These are phyloP conservation scores for Aciculosporium take DNA, from an alignment of 2,329 filamentous ascomycete species.

Conservation along the genomic window DNA sequence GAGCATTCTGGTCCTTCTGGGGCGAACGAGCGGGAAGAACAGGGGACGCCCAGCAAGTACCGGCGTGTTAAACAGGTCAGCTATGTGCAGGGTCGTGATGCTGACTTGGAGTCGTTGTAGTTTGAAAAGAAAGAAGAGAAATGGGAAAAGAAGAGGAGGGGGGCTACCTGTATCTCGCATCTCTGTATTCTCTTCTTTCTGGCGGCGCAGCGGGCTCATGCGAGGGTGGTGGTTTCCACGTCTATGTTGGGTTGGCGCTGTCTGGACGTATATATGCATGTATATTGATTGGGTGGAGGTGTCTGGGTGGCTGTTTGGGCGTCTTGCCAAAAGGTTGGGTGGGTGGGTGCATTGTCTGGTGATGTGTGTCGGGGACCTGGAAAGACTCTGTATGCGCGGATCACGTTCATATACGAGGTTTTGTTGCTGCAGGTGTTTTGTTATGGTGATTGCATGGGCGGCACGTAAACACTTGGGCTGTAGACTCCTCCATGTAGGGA, in stretches of 20 bases:
- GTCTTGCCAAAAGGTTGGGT: too few relatives aligned
- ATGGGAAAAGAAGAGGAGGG: not conserved
- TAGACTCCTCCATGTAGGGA: too few relatives aligned
- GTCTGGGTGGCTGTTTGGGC: not conserved
- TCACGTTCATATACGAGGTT: too few relatives aligned
- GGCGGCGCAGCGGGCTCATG: not conserved
- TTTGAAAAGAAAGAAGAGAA: constrained; percentile 1
- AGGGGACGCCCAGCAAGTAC: constrained; percentile 15
- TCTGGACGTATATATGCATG: too few relatives aligned
- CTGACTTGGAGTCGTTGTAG: constrained; percentile 12
- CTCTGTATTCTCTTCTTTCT: not conserved
- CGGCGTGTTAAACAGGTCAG: constrained; percentile 24
- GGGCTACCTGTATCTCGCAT: not conserved
- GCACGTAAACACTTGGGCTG: too few relatives aligned
- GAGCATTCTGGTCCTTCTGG: constrained; percentile 29
- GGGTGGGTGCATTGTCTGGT: too few relatives aligned
- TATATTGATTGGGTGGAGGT: not conserved
- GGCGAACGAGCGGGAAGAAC: constrained; percentile 12
- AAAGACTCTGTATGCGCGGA: too few relatives aligned
- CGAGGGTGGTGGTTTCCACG: not conserved
- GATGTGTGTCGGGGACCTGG: too few relatives aligned
- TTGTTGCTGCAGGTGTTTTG: too few relatives aligned
- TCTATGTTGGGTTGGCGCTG: not conserved
- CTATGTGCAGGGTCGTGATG: constrained; percentile 22
- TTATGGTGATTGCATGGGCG: too few relatives aligned